A percentile compares a stretch with the other conserved stretches of the same genome.
Evolutionary conservation across 257 asterid species (phyloP).

Genomic region (Solanum medicagineum): DNA sequence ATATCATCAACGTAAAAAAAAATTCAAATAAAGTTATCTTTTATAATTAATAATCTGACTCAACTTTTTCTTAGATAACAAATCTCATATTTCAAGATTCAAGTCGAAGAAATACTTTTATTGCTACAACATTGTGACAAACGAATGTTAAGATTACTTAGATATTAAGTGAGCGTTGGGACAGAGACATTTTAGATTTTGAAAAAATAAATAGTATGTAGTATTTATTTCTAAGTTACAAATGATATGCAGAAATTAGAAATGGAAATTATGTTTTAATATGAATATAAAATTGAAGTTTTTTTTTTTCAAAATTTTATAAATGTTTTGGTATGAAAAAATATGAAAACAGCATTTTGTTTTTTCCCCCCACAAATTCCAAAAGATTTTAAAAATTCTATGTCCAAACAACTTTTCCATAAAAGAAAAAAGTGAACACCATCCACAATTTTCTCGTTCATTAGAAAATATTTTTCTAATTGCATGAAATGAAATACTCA

Average conservation of each 20-base stretch:
- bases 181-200: neutral
- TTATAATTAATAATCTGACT: neutral
- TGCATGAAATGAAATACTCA: neutral
- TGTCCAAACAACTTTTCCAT: neutral
- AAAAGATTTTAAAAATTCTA: neutral
- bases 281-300: neutral
- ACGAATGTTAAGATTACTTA: neutral
- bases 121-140: neutral
- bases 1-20: neutral
- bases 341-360: neutral
- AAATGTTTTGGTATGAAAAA: neutral
- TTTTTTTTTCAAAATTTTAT: neutral
- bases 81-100: neutral
- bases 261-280: neutral
- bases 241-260: neutral
- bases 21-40: neutral
- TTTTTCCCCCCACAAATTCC: fast-evolving
- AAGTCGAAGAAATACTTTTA: neutral
- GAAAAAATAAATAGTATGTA: neutral
- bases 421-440: neutral
- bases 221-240: neutral
- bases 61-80: neutral
- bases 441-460: neutral
- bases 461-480: neutral
- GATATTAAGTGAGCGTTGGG: neutral